Percentiles rank a stretch among this genome's conserved stretches.
Conservation (phyloP, 2,329 filamentous ascomycete genomes). For the Trichoderma sp. region DNA sequence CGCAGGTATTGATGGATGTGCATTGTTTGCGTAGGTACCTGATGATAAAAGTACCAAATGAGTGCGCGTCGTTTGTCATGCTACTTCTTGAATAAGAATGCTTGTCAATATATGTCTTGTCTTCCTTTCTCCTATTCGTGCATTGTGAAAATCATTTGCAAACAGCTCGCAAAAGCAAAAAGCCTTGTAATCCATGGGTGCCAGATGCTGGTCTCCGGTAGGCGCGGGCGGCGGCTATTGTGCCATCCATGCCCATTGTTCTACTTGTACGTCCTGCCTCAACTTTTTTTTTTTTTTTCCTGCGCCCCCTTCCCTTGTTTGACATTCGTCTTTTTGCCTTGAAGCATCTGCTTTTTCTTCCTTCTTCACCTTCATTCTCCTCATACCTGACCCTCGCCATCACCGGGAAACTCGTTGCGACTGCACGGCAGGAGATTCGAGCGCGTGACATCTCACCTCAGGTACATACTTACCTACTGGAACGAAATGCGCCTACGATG, state of each 20-base stretch:
- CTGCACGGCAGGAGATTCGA: neutral
- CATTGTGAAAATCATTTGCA: neutral
- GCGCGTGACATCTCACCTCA: neutral
- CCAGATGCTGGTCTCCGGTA: slow-evolving; percentile 22
- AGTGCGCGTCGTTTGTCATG: no score
- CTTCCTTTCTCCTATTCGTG: neutral
- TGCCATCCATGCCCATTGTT: slow-evolving; percentile 10
- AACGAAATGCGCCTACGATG: neutral
- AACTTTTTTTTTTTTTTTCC: neutral
- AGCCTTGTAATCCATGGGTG: slow-evolving; percentile 1
- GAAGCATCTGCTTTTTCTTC: neutral
- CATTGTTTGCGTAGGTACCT: no score
- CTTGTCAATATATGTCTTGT: no score
- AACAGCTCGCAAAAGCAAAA: neutral
- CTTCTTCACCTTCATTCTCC: neutral
- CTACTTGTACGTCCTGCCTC: slow-evolving; percentile 12
- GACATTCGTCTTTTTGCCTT: neutral
- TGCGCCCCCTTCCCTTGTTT: slow-evolving; percentile 1
- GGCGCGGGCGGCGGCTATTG: slow-evolving; percentile 24
- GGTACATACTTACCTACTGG: neutral
- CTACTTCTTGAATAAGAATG: no score
- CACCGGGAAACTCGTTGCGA: neutral
- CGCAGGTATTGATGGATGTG: neutral
- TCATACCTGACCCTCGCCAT: neutral
- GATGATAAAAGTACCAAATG: no score